phyloP scores from a whole-genome alignment of 2,329 filamentous ascomycete genomes.

The Lecanicillium sp. region DNA sequence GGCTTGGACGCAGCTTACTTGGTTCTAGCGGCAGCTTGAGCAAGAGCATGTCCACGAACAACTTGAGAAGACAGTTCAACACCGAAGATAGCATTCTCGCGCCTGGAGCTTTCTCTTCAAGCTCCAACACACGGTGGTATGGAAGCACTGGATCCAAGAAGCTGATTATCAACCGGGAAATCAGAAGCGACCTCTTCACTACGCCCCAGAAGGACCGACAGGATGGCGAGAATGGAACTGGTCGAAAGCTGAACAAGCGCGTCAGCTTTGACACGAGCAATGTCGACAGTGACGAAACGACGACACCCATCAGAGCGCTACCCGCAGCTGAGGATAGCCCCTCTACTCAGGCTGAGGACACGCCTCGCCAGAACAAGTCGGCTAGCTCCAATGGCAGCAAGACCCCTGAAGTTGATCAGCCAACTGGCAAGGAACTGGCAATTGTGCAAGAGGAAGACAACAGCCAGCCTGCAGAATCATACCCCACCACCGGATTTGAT shows the following conservation, averaged over 20 bases:
- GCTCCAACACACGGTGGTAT: conserved; percentile 54
- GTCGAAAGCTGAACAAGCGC: conserved; percentile 64
- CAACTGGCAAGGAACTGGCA: conserved; percentile 67
- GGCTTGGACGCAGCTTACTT: conserved; percentile 57
- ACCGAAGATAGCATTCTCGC: conserved; percentile 79
- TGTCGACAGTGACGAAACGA: conserved; percentile 27
- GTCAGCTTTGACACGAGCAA: conserved; percentile 81
- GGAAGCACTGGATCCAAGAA: conserved; percentile 73
- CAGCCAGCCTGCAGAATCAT: conserved; percentile 19
- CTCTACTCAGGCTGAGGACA: conserved; percentile 25
- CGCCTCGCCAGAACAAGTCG: conserved; percentile 46
- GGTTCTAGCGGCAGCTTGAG: conserved; percentile 64
- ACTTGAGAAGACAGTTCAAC: conserved; percentile 72
- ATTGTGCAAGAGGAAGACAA: conserved; percentile 67
- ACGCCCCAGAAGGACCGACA: conserved; percentile 49
- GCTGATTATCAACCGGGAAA: conserved; percentile 81
- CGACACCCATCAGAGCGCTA: conserved; percentile 25
- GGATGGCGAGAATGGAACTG: conserved; percentile 31
- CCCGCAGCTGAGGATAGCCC: conserved; percentile 25
- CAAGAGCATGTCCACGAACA: conserved; percentile 86
- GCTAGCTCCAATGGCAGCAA: conserved; percentile 32
- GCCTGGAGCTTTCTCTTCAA: conserved; percentile 75
- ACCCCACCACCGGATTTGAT: conserved; percentile 22
- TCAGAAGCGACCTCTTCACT: conserved; percentile 66
- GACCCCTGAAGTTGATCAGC: conserved; percentile 61